Evolutionary conservation across 768 basidiomycete species (phyloP).

Genomic region (Butyriboletus loyo): DNA sequence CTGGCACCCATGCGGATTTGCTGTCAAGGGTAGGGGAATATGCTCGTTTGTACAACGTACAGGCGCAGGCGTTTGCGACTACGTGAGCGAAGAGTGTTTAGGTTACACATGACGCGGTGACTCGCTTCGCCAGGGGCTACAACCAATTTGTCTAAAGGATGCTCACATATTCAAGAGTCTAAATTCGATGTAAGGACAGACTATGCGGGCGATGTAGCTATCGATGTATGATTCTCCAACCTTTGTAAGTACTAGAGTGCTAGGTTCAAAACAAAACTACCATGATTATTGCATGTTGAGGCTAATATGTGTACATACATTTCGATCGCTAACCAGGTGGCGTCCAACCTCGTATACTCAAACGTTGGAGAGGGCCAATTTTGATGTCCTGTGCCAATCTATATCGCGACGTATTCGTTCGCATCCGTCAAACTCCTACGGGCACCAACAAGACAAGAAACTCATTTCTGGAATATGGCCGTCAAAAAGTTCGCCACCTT

Average conservation of each 20-base stretch:
- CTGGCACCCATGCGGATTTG: conserved; percentile 33
- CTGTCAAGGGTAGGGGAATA: conserved; percentile 32
- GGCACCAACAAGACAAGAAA: neutral
- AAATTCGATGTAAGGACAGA: no score
- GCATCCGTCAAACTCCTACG: neutral
- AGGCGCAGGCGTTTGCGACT: conserved; percentile 29
- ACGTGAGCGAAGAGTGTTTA: neutral
- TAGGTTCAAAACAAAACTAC: no score
- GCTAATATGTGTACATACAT: no score
- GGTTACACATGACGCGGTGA: neutral
- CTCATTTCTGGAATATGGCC: neutral
- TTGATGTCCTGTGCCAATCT: neutral
- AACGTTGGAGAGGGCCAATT: neutral
- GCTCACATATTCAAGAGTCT: no score
- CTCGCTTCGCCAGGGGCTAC: no score
- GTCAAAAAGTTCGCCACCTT: neutral
- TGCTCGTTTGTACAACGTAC: conserved; percentile 31
- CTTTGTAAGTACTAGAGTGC: no score
- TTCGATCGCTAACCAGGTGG: neutral
- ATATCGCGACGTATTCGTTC: neutral
- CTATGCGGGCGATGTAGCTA: no score
- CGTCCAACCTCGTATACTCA: neutral
- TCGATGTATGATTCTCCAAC: no score
- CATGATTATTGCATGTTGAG: no score
- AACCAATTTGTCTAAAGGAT: no score